Percentiles rank a stretch among this genome's conserved stretches.
These are phyloP conservation scores for Pilobolus umbonatus DNA, from an alignment of 192 early-diverging fungal genomes.

Conservation along the genomic window DNA sequence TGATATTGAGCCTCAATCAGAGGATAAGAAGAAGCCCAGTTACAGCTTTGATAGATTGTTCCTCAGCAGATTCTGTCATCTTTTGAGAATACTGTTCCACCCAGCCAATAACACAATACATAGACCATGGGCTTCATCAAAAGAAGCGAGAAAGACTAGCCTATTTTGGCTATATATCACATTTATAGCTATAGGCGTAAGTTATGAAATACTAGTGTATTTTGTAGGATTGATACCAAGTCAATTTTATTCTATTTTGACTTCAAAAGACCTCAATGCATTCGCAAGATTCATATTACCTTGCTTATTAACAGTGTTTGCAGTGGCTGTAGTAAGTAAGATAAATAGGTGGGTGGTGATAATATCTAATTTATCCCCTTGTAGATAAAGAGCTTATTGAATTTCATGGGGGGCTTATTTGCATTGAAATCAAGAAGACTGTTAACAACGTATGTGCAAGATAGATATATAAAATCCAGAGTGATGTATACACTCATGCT, in stretches of 20 bases:
- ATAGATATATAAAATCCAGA: slow-evolving; percentile 53
- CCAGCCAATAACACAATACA: slow-evolving; percentile 10
- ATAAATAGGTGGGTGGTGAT: slow-evolving; percentile 6
- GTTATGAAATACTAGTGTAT: slow-evolving; percentile 56
- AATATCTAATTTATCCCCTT: not conserved
- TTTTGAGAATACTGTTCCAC: slow-evolving; percentile 31
- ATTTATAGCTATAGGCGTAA: slow-evolving; percentile 37
- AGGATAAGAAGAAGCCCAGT: not conserved
- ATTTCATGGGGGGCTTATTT: slow-evolving; percentile 58
- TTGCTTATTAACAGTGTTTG: slow-evolving; percentile 51
- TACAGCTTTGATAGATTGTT: slow-evolving; percentile 38
- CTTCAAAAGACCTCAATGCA: slow-evolving; percentile 51
- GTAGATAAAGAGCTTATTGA: slow-evolving; percentile 52
- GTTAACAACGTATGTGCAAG: slow-evolving; percentile 61
- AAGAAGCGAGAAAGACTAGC: slow-evolving; percentile 20
- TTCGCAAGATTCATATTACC: slow-evolving; percentile 56
- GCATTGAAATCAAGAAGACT: slow-evolving; percentile 55
- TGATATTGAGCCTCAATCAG: slow-evolving; percentile 2
- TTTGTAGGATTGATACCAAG: slow-evolving; percentile 68
- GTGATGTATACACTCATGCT: slow-evolving; percentile 55
- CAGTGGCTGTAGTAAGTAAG: slow-evolving; percentile 51
- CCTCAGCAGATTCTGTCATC: slow-evolving; percentile 25
- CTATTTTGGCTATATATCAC: slow-evolving; percentile 38
- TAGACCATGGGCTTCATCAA: slow-evolving; percentile 1
- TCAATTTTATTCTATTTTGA: slow-evolving; percentile 70